Base-by-base conservation (phyloP, 805 yeast genomes). In the Candida silvatica region DNA sequence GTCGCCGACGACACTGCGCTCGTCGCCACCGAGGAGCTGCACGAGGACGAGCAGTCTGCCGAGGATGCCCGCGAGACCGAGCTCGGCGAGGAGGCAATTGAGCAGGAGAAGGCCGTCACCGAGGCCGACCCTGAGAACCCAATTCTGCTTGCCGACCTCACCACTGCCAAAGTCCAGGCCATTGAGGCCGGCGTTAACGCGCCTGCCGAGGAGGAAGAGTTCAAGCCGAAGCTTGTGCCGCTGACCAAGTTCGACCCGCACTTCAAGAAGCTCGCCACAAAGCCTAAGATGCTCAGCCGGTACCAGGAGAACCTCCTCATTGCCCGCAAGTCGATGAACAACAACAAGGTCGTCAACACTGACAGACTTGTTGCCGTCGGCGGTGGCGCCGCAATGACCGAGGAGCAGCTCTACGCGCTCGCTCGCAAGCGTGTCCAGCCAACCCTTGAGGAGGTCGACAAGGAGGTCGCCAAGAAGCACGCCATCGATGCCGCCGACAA, bases 401-500 rank as follows among this genome's bases (percentile, higher is more conserved):
- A 73, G 44, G 67, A 66, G 36, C 75, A 72, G 51, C 64, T 73
- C 41, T 59, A 70, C 44, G 78, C 63, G 34, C 67, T 73, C 47
- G 79, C 79, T 17, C 67, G 69, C 27, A 60, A 59, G 42, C 62
- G 78, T 43, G 74, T 73, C 26, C 69, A 71, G 23, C 80, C 80
- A 4, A 67, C 72, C 26, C 57, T 73, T 47, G 61, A 66, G 30
- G 60, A 54, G 42, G 71, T 73, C 48, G 69, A 71, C 47, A 68
- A 64, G 20, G 67, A 68, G 40, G 79, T 71, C 31, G 55, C 52
- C 32, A 59, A 62, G 42, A 60, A 68, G 22, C 51, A 66, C 41
- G 41, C 59, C 37, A 69, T 61, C 41, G 76, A 69, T 48, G 27
- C 28, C 6, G 39, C 31, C 58, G 61, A 45, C 54, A 65, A 49